phyloP scores from a whole-genome alignment of 2,329 filamentous ascomycete species.

The Colletotrichum sp. region DNA sequence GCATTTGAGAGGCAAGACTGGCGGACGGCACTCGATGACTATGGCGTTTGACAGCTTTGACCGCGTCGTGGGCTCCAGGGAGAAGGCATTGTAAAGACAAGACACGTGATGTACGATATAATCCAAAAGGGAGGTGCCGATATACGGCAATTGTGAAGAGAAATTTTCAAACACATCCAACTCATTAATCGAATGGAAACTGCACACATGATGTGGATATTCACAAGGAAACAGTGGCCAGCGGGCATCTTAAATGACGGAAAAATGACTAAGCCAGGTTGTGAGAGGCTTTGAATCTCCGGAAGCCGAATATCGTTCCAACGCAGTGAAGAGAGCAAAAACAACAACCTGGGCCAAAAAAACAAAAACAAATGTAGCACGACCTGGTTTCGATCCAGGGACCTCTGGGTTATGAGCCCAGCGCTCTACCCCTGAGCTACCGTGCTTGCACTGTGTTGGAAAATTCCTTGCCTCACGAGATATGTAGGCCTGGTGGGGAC shows the following conservation, averaged over 20 bases:
- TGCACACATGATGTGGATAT: not conserved
- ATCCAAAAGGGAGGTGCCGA: not conserved
- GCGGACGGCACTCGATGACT: conserved; percentile 71
- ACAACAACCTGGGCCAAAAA: not conserved
- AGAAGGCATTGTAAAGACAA: conserved; percentile 47
- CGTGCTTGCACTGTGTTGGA: not conserved
- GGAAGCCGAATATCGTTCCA: too few species aligned
- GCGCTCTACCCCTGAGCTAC: conserved; percentile 11
- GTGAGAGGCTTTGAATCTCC: too few species aligned
- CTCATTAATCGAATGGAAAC: not conserved
- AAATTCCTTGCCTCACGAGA: too few species aligned
- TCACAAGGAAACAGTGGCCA: not conserved
- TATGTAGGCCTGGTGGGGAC: too few species aligned
- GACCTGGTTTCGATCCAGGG: conserved; percentile 22
- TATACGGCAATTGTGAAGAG: not conserved
- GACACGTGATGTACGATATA: not conserved
- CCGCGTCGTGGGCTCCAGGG: conserved; percentile 57
- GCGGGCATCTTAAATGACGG: not conserved
- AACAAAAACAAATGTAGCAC: not conserved
- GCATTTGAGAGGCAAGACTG: conserved; percentile 86
- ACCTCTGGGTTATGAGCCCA: conserved; percentile 22
- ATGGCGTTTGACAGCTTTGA: conserved; percentile 66
- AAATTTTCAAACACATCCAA: not conserved
- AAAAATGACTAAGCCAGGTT: not conserved
- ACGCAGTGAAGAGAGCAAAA: not conserved